These are phyloP conservation scores for Borealophlyctis nickersoniae DNA, from an alignment of 192 early-diverging fungal species.

Conservation along the genomic window DNA sequence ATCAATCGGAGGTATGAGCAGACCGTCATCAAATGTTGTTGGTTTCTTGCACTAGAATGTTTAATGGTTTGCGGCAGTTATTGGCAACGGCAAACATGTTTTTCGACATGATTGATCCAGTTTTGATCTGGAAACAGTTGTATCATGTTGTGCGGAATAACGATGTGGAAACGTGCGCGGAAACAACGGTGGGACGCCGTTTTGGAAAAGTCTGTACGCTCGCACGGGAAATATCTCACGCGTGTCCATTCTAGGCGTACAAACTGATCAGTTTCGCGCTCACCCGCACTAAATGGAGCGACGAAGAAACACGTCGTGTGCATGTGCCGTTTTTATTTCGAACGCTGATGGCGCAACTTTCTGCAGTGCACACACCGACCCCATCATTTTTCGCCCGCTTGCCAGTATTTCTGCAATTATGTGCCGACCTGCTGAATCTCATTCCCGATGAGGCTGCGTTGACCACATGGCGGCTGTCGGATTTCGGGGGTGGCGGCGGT, in stretches of 20 bases:
- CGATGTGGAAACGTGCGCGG: too few relatives aligned
- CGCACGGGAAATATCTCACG: conserved; percentile 20
- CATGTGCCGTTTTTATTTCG: conserved; percentile 78
- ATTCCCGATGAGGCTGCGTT: neutral
- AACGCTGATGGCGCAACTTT: conserved; percentile 37
- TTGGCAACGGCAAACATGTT: conserved; percentile 85
- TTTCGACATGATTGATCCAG: conserved; percentile 84
- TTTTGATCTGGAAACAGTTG: conserved; percentile 76
- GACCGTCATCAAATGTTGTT: too few relatives aligned
- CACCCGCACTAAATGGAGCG: conserved; percentile 68
- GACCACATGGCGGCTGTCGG: neutral
- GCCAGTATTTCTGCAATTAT: neutral
- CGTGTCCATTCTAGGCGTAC: conserved; percentile 8
- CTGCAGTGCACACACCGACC: neutral
- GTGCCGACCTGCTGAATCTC: neutral
- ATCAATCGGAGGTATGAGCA: too few relatives aligned
- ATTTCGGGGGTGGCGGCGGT: neutral
- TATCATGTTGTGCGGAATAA: conserved; percentile 19
- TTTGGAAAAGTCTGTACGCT: conserved; percentile 21
- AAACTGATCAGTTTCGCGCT: conserved; percentile 72
- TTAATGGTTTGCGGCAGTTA: conserved; percentile 39
- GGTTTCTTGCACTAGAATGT: neutral
- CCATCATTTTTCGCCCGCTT: neutral
- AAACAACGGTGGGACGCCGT: conserved; percentile 11
- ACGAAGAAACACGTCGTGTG: conserved; percentile 77